phyloP scores from a whole-genome alignment of 805 yeast species.

The Metschnikowia dekortorum region DNA sequence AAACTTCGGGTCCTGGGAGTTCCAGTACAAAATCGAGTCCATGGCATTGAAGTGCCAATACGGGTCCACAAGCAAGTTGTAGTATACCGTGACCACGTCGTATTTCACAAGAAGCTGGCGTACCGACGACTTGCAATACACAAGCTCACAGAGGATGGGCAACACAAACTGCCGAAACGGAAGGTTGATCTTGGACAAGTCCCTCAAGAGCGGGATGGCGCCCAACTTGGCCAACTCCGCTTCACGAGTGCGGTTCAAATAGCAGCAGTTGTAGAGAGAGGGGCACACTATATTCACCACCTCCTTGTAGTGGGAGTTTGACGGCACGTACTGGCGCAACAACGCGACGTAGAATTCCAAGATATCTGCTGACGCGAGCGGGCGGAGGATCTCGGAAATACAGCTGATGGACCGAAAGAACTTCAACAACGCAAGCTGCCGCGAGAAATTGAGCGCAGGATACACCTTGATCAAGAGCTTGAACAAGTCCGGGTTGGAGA shows the following conservation, averaged over 20 bases:
- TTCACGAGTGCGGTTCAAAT: conserved; percentile 43
- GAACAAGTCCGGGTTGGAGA: conserved; percentile 37
- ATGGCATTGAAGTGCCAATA: conserved; percentile 57
- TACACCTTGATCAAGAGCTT: conserved; percentile 39
- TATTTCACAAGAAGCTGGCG: conserved; percentile 32
- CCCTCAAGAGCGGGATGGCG: conserved; percentile 41
- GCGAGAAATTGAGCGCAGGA: conserved; percentile 25
- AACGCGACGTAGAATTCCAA: conserved; percentile 40
- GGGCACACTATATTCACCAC: conserved; percentile 45
- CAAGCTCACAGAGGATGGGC: conserved; percentile 52
- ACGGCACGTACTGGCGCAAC: conserved; percentile 25
- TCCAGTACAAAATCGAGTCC: conserved; percentile 45
- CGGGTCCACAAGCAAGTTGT: conserved; percentile 42
- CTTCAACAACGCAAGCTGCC: conserved; percentile 40
- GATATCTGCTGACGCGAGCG: conserved; percentile 36
- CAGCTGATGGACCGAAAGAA: conserved; percentile 42
- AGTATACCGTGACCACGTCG: conserved; percentile 37
- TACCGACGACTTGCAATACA: conserved; percentile 39
- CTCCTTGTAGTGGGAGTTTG: conserved; percentile 31
- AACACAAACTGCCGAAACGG: conserved; percentile 49
- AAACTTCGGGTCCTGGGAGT: conserved; percentile 23
- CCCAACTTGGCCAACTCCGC: conserved; percentile 45
- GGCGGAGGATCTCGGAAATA: conserved; percentile 28
- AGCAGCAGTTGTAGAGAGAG: conserved; percentile 48
- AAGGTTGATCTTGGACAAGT: conserved; percentile 35